These are phyloP conservation scores for Lecanicillium sp. DNA, from an alignment of 2,329 filamentous ascomycete genomes.

Conservation along the genomic window DNA sequence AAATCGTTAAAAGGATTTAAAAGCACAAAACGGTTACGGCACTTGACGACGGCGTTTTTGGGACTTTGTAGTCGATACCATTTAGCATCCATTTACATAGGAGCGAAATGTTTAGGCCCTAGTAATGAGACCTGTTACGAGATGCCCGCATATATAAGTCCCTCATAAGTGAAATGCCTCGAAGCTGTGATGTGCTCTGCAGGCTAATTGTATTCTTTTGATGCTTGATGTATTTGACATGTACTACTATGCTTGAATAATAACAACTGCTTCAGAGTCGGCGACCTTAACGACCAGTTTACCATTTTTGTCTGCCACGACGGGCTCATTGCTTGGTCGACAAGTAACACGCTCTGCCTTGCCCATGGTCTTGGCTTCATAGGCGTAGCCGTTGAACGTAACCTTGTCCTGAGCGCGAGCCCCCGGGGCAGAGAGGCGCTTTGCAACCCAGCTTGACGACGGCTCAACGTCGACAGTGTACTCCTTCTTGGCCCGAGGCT, in stretches of 20 bases:
- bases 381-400: conserved; percentile 19
- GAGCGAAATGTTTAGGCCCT: conserved; percentile 27
- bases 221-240: neutral
- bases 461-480: conserved; percentile 16
- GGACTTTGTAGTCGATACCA: conserved; percentile 32
- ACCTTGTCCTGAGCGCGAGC: conserved; percentile 16
- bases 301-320: conserved; percentile 15
- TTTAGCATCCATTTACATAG: conserved; percentile 25
- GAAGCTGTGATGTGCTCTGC: neutral
- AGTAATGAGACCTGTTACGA: conserved; percentile 29
- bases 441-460: conserved; percentile 13
- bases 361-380: conserved; percentile 17
- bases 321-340: conserved; percentile 4
- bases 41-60: conserved; percentile 34
- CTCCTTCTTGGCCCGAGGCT: conserved; percentile 7
- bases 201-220: neutral
- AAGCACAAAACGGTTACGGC: conserved; percentile 22
- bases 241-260: conserved; percentile 7
- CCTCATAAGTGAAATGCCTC: neutral
- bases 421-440: conserved; percentile 17
- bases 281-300: conserved; percentile 15
- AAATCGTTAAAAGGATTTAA: conserved; percentile 8
- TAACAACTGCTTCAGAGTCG: conserved; percentile 18
- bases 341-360: conserved; percentile 11
- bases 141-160: conserved; percentile 16